A percentile compares a stretch with the other conserved stretches of the same genome.
Evolutionary conservation across 305 asterid species (phyloP).

Genomic region (Fraxinus dipetala): DNA sequence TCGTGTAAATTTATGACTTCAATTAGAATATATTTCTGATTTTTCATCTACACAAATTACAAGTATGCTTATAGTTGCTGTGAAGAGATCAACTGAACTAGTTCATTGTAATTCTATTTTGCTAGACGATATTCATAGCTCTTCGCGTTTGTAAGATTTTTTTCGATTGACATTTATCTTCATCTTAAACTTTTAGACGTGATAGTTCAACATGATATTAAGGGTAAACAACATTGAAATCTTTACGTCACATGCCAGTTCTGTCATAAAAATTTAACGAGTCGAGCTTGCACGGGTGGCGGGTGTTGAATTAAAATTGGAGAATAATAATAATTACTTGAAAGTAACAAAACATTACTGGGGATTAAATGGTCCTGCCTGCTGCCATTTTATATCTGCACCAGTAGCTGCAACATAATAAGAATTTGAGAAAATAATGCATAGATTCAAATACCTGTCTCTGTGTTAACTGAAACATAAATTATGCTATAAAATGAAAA

Average conservation of each 20-base stretch:
- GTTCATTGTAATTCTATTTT: background rate
- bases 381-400: conserved; percentile 25
- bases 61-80: background rate
- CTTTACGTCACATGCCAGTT: background rate
- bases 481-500: background rate
- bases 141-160: background rate
- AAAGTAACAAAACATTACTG: conserved; percentile 38
- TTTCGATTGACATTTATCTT: background rate
- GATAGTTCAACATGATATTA: background rate
- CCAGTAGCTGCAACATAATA: conserved; percentile 23
- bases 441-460: background rate
- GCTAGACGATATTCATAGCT: background rate
- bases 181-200: background rate
- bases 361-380: conserved; percentile 1
- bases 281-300: background rate
- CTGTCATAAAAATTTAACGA: background rate
- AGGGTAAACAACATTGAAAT: background rate
- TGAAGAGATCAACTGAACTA: background rate
- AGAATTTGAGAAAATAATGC: conserved; percentile 23
- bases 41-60: background rate
- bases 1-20: background rate
- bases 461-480: conserved; percentile 19
- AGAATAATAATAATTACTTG: conserved; percentile 28
- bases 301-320: conserved; percentile 24
- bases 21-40: background rate